Evolutionary conservation across 2,329 filamentous ascomycete genomes (phyloP).

Genomic region (Nigrograna mackinnonii): DNA sequence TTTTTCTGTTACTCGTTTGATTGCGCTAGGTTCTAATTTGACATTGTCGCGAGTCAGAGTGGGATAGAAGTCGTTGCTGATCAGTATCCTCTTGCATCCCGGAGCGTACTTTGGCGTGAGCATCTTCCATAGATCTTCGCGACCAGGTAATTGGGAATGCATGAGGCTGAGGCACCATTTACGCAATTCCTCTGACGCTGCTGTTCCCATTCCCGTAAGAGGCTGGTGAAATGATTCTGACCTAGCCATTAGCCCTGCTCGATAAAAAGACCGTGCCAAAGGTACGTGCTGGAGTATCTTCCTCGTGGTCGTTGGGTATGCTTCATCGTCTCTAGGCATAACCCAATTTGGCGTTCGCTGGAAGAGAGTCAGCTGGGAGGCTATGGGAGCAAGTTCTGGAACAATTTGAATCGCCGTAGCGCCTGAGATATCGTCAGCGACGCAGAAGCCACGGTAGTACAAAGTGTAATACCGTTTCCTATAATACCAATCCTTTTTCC

Average conservation of each 20-base stretch:
- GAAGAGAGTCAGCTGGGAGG: background rate
- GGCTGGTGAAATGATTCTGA: slow-evolving; percentile 54
- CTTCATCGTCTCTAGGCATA: slow-evolving; percentile 54
- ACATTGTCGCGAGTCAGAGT: slow-evolving; percentile 53
- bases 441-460: no score
- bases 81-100: slow-evolving; percentile 60
- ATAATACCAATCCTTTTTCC: slow-evolving; percentile 63
- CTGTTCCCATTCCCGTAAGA: slow-evolving; percentile 46
- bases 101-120: slow-evolving; percentile 58
- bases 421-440: slow-evolving; percentile 34
- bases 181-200: slow-evolving; percentile 46
- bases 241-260: slow-evolving; percentile 58
- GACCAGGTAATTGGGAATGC: slow-evolving; percentile 51
- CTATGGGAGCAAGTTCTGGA: background rate
- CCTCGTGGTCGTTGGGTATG: slow-evolving; percentile 47
- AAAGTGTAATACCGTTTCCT: slow-evolving; percentile 53
- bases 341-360: background rate
- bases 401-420: slow-evolving; percentile 52
- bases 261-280: slow-evolving; percentile 53
- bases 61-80: slow-evolving; percentile 60
- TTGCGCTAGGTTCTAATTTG: slow-evolving; percentile 53
- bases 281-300: slow-evolving; percentile 55
- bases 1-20: slow-evolving; percentile 49
- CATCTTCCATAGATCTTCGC: slow-evolving; percentile 56
- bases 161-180: slow-evolving; percentile 42